Evolutionary conservation across 2,329 filamentous ascomycete species (phyloP).

Genomic region (Nemania sp.): DNA sequence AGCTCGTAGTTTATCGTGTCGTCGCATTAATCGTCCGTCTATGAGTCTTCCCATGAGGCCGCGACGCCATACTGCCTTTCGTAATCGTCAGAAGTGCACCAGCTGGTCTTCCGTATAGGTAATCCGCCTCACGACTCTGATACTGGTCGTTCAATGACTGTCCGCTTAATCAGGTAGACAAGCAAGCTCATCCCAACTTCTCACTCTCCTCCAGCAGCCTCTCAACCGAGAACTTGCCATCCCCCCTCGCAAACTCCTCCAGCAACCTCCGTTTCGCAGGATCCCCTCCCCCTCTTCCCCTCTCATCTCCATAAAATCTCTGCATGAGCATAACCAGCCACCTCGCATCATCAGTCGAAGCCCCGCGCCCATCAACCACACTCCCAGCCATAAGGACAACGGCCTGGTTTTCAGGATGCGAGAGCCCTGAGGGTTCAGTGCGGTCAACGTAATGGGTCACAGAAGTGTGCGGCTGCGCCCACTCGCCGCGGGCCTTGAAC

Average conservation of each 20-base stretch:
- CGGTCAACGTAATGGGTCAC: constrained; percentile 85
- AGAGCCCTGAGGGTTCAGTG: constrained; percentile 44
- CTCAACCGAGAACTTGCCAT: constrained; percentile 79
- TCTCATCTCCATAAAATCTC: constrained; percentile 75
- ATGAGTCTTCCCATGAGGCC: too few species aligned
- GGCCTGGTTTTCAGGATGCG: constrained; percentile 63
- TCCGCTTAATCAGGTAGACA: too few species aligned
- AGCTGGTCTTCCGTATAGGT: too few species aligned
- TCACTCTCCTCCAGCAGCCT: constrained; percentile 87
- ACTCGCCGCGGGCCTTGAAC: constrained; percentile 89
- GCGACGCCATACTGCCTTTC: too few species aligned
- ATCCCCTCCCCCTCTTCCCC: constrained; percentile 58
- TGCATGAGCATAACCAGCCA: constrained; percentile 93
- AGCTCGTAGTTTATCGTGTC: too few species aligned
- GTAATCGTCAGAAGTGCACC: too few species aligned
- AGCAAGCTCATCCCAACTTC: constrained; percentile 59
- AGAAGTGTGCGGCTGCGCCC: constrained; percentile 88
- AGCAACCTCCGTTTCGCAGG: constrained; percentile 70
- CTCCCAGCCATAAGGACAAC: constrained; percentile 85
- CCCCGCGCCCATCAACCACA: constrained; percentile 74
- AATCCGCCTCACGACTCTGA: too few species aligned
- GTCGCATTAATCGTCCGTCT: too few species aligned
- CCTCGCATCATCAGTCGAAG: constrained; percentile 78
- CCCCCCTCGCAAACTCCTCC: constrained; percentile 80
- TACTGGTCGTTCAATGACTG: too few species aligned